Conservation (phyloP, 805 yeast genomes). For the Myxozyma mucilagina region DNA sequence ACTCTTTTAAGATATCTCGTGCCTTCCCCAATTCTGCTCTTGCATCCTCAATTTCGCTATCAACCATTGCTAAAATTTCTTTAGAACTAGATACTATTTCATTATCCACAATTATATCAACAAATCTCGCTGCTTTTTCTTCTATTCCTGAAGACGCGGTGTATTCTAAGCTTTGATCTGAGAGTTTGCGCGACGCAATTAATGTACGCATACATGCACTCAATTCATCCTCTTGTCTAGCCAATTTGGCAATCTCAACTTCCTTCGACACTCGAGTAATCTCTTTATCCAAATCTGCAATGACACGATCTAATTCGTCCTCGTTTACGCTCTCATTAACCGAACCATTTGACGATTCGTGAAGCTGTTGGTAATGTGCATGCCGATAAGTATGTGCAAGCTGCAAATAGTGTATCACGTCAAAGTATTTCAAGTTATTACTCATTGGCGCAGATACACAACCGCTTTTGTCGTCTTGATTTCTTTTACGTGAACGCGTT, state of each 20-base stretch:
- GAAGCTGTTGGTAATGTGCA: not conserved
- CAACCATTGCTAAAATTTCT: not conserved
- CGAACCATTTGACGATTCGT: not conserved
- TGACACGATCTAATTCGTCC: not conserved
- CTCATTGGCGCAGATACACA: not conserved
- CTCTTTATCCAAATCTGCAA: not conserved
- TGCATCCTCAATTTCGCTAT: not conserved
- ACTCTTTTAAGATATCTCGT: not conserved
- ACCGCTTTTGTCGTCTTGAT: no score
- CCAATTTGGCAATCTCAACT: not conserved
- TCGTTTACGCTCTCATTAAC: not conserved
- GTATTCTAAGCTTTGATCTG: not conserved
- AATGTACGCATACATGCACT: constrained; percentile 3
- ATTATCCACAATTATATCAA: not conserved
- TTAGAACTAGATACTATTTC: not conserved
- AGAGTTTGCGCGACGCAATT: constrained; percentile 4
- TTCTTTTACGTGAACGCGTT: no score
- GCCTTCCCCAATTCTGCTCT: not conserved
- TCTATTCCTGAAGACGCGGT: not conserved
- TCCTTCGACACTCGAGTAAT: not conserved
- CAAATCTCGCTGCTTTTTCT: not conserved
- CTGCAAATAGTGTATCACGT: constrained; percentile 6
- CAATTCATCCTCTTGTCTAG: constrained; percentile 2
- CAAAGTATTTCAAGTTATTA: not conserved
- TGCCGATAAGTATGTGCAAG: constrained; percentile 6